Conservation (phyloP, 75 land plant species). For the Adiantum capillusveneris region DNA sequence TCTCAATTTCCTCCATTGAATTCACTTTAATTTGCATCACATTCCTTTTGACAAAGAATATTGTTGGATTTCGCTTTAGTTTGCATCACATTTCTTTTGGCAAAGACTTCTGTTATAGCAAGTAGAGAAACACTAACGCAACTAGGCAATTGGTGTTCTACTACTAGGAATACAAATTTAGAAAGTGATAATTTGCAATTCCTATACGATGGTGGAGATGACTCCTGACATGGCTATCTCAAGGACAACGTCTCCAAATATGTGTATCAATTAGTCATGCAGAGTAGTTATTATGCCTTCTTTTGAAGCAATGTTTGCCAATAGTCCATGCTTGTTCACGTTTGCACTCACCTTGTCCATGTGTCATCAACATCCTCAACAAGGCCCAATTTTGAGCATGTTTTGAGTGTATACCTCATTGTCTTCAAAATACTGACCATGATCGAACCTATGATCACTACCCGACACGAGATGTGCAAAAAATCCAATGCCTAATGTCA, state of each 20-base stretch:
- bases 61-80: too few species aligned
- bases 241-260: background rate
- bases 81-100: too few species aligned
- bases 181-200: too few species aligned
- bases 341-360: background rate
- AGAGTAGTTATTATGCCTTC: background rate
- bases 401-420: background rate
- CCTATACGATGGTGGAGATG: background rate
- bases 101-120: too few species aligned
- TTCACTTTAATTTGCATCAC: too few species aligned
- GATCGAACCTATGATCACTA: background rate
- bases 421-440: background rate
- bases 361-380: background rate
- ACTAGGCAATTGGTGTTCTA: too few species aligned
- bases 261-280: background rate
- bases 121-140: too few species aligned
- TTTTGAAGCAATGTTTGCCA: background rate
- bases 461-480: background rate
- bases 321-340: background rate
- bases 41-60: too few species aligned
- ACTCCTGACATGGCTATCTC: conserved; percentile 1
- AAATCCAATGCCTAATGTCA: background rate
- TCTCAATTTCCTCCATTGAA: too few species aligned
- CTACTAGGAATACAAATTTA: too few species aligned
- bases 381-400: background rate